Conservation (phyloP, 1,284 basidiomycete genomes). For the Flammula alnicola region DNA sequence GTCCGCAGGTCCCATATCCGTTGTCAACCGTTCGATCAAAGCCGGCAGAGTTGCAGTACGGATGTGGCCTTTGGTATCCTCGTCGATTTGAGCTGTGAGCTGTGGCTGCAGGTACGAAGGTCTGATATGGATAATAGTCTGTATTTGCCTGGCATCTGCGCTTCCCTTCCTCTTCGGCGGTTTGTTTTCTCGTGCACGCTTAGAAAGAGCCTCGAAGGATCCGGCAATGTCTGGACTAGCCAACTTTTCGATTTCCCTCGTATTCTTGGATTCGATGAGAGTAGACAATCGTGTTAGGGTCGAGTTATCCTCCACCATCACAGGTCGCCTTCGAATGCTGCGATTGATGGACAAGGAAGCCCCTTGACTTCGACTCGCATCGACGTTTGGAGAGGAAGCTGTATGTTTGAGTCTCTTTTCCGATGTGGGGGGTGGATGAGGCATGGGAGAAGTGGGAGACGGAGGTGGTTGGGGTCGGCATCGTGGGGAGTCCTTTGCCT, state of each 20-base stretch:
- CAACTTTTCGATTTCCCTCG: constrained; percentile 39
- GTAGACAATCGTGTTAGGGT: constrained; percentile 43
- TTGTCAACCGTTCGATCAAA: constrained; percentile 71
- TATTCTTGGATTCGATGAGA: constrained; percentile 43
- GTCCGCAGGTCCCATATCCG: constrained; percentile 47
- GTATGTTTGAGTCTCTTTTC: constrained; percentile 11
- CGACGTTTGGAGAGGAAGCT: constrained; percentile 5
- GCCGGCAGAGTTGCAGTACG: constrained; percentile 71
- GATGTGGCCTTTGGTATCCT: constrained; percentile 62
- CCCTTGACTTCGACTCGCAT: constrained; percentile 13
- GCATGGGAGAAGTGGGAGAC: constrained; percentile 49
- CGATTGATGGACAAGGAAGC: constrained; percentile 24
- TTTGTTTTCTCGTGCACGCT: constrained; percentile 37
- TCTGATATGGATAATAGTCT: constrained; percentile 30
- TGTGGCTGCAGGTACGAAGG: constrained; percentile 73
- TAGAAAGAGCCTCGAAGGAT: constrained; percentile 26
- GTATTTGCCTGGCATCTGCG: constrained; percentile 40
- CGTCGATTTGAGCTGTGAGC: constrained; percentile 60
- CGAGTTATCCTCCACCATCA: constrained; percentile 46
- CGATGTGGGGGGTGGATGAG: constrained; percentile 29
- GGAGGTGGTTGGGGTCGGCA: constrained; percentile 37
- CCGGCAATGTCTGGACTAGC: constrained; percentile 33
- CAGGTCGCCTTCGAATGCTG: constrained; percentile 37
- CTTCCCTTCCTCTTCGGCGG: constrained; percentile 50
- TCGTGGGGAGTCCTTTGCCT: constrained; percentile 16